Base-by-base conservation (phyloP, 2,329 filamentous ascomycete species). In the Sordariomycetes sp. region DNA sequence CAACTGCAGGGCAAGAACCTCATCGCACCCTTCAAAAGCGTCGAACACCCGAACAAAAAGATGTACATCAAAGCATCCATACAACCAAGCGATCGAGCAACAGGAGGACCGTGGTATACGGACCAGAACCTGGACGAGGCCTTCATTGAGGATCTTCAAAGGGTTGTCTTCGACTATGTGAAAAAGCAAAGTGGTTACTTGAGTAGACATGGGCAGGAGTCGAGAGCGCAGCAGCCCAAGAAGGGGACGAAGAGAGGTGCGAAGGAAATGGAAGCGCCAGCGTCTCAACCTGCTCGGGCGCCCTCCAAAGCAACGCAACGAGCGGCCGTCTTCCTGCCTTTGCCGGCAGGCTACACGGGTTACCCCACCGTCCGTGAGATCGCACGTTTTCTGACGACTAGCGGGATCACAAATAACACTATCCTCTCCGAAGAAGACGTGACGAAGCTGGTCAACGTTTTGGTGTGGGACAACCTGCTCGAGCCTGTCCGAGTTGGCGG, bases 51-150 rank as follows among this genome's bases (percentile, higher is more conserved):
- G 19, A 84, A 81, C 45, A 83, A 92, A 54, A 94, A 94, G 62
- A 94, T 94, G 73, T 98, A 92, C 68, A 94, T 98, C 71, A 80
- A 94, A 50, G 77, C 81, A 35, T 80, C 81, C 42, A 73, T 98
- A 40, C 76, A 79, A 9, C 90, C 92, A 1, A 86, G 82, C 35
- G 88, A 95, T 41, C 83, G 92, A 41, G 85, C 93, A 30, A 94
- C 87, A 0, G 92, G 92, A 31, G 92, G 92, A 2, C 83, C 86
- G 8, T 98, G 90, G 86, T 95, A 92, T 56, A 88, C 85, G 7
- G 87, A 94, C 42, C 85, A 86, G 34, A 83, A 88, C 43, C 72
- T 96, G 10, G 92, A 98, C 58, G 80, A 84, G 43, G 83, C 82
- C 38, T 86, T 98, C 54, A 88, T 96, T 47, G 78, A 84, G 37